A percentile compares a stretch with the other conserved stretches of the same genome.
These are phyloP conservation scores for Rhodomyrtus tomentosa DNA, from an alignment of 345 rosid genomes.

Conservation along the genomic window DNA sequence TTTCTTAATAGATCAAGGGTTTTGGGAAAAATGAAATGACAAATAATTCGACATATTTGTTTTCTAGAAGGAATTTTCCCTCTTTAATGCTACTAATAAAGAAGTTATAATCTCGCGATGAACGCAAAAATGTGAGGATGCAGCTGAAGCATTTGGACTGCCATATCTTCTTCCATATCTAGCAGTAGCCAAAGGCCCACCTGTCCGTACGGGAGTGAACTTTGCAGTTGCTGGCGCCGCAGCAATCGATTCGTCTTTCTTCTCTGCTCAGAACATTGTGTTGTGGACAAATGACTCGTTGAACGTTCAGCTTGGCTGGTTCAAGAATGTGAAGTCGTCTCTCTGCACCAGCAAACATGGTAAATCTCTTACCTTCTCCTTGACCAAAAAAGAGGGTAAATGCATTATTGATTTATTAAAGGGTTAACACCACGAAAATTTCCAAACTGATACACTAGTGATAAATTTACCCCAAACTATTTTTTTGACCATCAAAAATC, in stretches of 20 bases:
- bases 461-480: too few species aligned
- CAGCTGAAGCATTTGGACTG: not conserved
- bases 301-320: slow-evolving; percentile 40
- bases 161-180: not conserved
- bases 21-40: not conserved
- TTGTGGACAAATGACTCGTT: slow-evolving; percentile 35
- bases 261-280: slow-evolving; percentile 14
- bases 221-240: slow-evolving; percentile 62
- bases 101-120: slow-evolving; percentile 25
- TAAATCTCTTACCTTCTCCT: not conserved
- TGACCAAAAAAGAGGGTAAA: not conserved
- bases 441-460: too few species aligned
- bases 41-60: not conserved
- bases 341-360: slow-evolving; percentile 32
- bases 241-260: slow-evolving; percentile 24
- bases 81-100: slow-evolving; percentile 20
- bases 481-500: too few species aligned
- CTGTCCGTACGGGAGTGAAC: slow-evolving; percentile 22
- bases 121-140: not conserved
- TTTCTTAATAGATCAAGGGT: slow-evolving; percentile 7
- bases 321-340: slow-evolving; percentile 39
- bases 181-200: not conserved
- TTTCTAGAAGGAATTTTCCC: not conserved
- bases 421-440: too few species aligned
- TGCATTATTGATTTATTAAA: not conserved